Evolutionary conservation across 192 early-diverging fungal species (phyloP).

Genomic region (Anaeromyces robustus): DNA sequence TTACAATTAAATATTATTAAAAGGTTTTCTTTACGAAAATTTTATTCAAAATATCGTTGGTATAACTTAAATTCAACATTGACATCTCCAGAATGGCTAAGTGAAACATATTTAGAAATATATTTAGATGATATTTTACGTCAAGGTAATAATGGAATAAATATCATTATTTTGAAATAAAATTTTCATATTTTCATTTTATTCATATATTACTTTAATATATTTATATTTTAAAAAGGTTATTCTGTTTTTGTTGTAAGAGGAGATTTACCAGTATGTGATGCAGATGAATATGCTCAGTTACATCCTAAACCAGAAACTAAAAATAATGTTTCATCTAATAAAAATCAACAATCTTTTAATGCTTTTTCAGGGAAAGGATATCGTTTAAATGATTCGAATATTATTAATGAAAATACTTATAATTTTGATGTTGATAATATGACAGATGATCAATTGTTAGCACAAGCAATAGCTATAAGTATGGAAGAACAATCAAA

Average conservation of each 20-base stretch:
- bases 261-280: not conserved
- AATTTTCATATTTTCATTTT: no score
- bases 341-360: no score
- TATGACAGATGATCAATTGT: no score
- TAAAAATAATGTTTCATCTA: no score
- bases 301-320: not conserved
- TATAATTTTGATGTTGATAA: no score
- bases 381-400: no score
- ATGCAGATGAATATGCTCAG: not conserved
- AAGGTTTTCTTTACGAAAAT: slow-evolving; percentile 52
- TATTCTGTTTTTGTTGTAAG: not conserved
- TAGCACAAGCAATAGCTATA: no score
- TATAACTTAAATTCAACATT: slow-evolving; percentile 57
- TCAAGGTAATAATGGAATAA: not conserved
- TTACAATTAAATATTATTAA: slow-evolving; percentile 11
- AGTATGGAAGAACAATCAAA: no score
- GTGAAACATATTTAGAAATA: slow-evolving; percentile 50
- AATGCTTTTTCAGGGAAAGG: no score
- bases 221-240: not conserved
- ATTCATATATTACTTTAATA: no score
- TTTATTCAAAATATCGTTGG: slow-evolving; percentile 51
- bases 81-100: slow-evolving; percentile 31
- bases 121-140: not conserved
- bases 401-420: no score
- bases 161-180: no score